A percentile compares a stretch with the other conserved stretches of the same genome.
Evolutionary conservation across 2,329 filamentous ascomycete genomes (phyloP).

Genomic region (Fusarium luffae): DNA sequence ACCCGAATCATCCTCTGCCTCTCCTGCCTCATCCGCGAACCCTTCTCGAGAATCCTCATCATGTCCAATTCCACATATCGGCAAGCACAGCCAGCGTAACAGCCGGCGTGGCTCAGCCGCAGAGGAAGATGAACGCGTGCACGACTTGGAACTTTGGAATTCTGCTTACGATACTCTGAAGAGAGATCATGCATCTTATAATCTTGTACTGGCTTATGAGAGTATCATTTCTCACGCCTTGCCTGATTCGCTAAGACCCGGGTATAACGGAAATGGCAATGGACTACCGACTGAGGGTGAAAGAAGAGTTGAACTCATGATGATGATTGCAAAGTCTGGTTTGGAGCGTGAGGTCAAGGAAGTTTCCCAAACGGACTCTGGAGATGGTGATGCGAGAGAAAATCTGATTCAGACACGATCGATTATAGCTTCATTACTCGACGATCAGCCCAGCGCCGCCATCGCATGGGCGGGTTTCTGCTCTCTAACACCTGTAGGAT

Average conservation of each 20-base stretch:
- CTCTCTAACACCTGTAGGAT: slow-evolving; percentile 52
- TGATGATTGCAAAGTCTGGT: slow-evolving; percentile 46
- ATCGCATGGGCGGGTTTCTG: slow-evolving; percentile 53
- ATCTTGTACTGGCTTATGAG: slow-evolving; percentile 52
- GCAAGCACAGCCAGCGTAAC: slow-evolving; percentile 23
- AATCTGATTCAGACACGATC: slow-evolving; percentile 46
- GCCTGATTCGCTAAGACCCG: slow-evolving; percentile 48
- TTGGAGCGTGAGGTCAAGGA: slow-evolving; percentile 45
- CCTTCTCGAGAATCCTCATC: slow-evolving; percentile 30
- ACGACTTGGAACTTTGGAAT: slow-evolving; percentile 50
- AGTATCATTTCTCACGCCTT: slow-evolving; percentile 51
- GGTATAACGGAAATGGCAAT: slow-evolving; percentile 43
- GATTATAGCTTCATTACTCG: slow-evolving; percentile 43
- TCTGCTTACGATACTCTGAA: slow-evolving; percentile 50
- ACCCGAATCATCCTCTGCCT: slow-evolving; percentile 13
- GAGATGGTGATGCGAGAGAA: slow-evolving; percentile 45
- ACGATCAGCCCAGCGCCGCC: slow-evolving; percentile 45
- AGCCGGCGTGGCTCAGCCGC: slow-evolving; percentile 22
- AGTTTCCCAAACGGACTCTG: slow-evolving; percentile 42
- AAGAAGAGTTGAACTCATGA: slow-evolving; percentile 47
- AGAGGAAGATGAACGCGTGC: slow-evolving; percentile 32
- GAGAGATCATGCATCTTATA: slow-evolving; percentile 44
- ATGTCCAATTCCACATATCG: slow-evolving; percentile 24
- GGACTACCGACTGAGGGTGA: slow-evolving; percentile 38
- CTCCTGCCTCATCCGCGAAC: slow-evolving; percentile 26